These are phyloP conservation scores for Fusarium verticillioides DNA, from an alignment of 2,329 filamentous ascomycete species.

Conservation along the genomic window DNA sequence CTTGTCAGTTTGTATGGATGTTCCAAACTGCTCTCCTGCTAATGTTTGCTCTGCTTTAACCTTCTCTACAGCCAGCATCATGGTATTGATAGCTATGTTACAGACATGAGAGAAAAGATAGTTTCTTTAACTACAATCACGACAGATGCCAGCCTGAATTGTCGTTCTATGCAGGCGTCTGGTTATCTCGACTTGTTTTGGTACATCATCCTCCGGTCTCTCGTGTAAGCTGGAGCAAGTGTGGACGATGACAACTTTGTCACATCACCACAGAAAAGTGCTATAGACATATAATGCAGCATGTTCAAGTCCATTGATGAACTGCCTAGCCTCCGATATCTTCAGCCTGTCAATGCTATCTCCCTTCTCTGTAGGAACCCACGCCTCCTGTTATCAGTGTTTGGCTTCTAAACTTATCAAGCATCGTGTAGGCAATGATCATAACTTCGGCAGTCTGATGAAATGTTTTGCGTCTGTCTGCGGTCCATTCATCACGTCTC, in stretches of 20 bases:
- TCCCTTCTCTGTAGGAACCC: neutral
- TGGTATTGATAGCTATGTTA: neutral
- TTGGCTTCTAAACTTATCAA: neutral
- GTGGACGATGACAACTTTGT: neutral
- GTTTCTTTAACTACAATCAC: neutral
- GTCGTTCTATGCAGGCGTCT: neutral
- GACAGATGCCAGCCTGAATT: neutral
- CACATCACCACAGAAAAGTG: neutral
- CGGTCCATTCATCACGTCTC: neutral
- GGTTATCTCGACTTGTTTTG: neutral
- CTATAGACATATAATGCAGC: neutral
- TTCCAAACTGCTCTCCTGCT: neutral
- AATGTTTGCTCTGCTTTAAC: neutral
- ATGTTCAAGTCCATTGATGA: neutral
- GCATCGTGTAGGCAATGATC: neutral
- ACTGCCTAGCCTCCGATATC: neutral
- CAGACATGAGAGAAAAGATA: neutral
- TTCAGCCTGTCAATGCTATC: neutral
- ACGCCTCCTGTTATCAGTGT: neutral
- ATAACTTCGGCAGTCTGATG: neutral
- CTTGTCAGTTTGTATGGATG: neutral
- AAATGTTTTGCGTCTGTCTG: neutral
- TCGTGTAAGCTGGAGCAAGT: neutral
- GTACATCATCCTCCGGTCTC: neutral
- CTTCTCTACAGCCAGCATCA: neutral